Evolutionary conservation across 2,329 filamentous ascomycete genomes (phyloP).

Genomic region (Coniochaeta sp.): DNA sequence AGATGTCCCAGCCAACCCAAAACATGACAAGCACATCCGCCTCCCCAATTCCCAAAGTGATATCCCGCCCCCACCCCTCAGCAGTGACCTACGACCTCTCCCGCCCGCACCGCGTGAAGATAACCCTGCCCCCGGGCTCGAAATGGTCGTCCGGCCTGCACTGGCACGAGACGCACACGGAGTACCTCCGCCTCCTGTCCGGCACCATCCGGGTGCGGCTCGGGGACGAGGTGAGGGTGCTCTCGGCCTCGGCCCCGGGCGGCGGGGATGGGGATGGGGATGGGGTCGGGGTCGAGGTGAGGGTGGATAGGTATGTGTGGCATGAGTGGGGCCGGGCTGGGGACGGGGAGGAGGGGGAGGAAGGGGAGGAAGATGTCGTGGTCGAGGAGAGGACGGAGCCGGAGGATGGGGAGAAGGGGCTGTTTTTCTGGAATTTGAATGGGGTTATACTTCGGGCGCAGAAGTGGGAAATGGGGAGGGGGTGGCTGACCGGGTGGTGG

Average conservation of each 20-base stretch:
- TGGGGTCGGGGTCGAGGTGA: slow-evolving; percentile 19
- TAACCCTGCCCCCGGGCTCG: slow-evolving; percentile 32
- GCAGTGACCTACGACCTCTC: slow-evolving; percentile 25
- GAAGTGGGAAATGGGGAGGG: slow-evolving; percentile 5
- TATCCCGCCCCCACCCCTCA: slow-evolving; percentile 5
- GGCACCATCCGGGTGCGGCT: slow-evolving; percentile 24
- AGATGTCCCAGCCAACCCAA: neutral
- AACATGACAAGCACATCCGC: neutral
- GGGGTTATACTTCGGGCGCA: slow-evolving; percentile 25
- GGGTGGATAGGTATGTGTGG: slow-evolving; percentile 25
- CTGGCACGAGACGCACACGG: slow-evolving; percentile 39
- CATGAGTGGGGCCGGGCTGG: slow-evolving; percentile 39
- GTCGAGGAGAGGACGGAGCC: slow-evolving; percentile 40
- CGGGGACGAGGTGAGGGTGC: slow-evolving; percentile 4
- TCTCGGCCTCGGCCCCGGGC: neutral
- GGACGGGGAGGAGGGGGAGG: neutral
- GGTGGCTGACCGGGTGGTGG: too few species aligned
- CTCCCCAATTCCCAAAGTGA: slow-evolving; percentile 3
- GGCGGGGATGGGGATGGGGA: too few species aligned
- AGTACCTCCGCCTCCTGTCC: slow-evolving; percentile 33
- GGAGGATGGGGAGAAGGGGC: slow-evolving; percentile 31
- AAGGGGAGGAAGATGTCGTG: slow-evolving; percentile 11
- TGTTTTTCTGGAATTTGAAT: slow-evolving; percentile 44
- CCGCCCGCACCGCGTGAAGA: slow-evolving; percentile 25
- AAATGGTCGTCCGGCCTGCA: slow-evolving; percentile 40